Evolutionary conservation across 2,329 filamentous ascomycete genomes (phyloP).

Genomic region (Claviceps purpurea): DNA sequence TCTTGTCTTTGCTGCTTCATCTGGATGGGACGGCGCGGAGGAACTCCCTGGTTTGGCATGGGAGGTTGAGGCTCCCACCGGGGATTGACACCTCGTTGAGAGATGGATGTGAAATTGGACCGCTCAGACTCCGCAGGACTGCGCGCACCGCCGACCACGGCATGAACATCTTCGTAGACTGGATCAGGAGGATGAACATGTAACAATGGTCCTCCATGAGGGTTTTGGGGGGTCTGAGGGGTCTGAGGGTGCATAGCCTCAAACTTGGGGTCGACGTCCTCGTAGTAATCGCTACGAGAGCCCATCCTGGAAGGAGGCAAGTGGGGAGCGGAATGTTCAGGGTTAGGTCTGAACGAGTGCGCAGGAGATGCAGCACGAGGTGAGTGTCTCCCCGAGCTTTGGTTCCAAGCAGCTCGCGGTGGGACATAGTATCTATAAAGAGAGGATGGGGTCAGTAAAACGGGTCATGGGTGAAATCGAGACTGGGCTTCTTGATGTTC

Average conservation of each 20-base stretch:
- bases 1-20: slow-evolving; percentile 55
- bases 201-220: slow-evolving; percentile 13
- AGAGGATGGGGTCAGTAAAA: not conserved
- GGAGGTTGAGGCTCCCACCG: slow-evolving; percentile 56
- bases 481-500: not conserved
- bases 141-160: slow-evolving; percentile 36
- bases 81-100: slow-evolving; percentile 77
- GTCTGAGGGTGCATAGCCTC: not conserved
- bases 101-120: slow-evolving; percentile 81
- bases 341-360: slow-evolving; percentile 18
- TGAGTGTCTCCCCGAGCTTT: slow-evolving; percentile 28
- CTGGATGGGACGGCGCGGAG: slow-evolving; percentile 31
- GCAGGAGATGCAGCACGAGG: slow-evolving; percentile 33
- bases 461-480: not conserved
- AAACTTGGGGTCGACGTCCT: slow-evolving; percentile 86
- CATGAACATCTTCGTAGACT: slow-evolving; percentile 51
- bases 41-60: slow-evolving; percentile 28
- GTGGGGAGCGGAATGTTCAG: slow-evolving; percentile 23
- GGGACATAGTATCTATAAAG: slow-evolving; percentile 37
- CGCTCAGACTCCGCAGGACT: slow-evolving; percentile 68
- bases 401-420: slow-evolving; percentile 43
- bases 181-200: slow-evolving; percentile 20
- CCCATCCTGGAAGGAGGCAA: slow-evolving; percentile 20
- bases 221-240: slow-evolving; percentile 24
- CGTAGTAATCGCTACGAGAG: slow-evolving; percentile 54